phyloP scores from a whole-genome alignment of 2,329 filamentous ascomycete genomes.

The Ascochyta koolunga region DNA sequence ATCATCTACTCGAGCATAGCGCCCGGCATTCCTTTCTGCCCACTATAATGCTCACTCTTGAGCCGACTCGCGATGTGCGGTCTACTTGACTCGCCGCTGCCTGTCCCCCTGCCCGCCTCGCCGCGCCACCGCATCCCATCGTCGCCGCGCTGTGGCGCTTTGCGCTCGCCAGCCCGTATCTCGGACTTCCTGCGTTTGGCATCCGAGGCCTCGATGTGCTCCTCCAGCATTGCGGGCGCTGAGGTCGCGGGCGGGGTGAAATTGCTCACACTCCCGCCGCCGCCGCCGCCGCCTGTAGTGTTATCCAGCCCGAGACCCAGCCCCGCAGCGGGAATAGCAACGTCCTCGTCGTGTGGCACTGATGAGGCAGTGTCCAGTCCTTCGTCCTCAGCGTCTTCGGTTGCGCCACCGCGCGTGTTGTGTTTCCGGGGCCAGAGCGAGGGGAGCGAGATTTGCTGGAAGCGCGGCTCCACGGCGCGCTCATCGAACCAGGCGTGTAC shows the following conservation, averaged over 20 bases:
- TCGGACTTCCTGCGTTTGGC: slow-evolving; percentile 47
- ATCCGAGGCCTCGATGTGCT: slow-evolving; percentile 40
- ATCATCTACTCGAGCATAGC: slow-evolving; percentile 31
- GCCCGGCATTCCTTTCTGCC: slow-evolving; percentile 39
- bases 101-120: slow-evolving; percentile 3
- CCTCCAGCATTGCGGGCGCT: slow-evolving; percentile 3
- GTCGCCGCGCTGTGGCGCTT: background rate
- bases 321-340: slow-evolving; percentile 6
- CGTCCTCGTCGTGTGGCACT: slow-evolving; percentile 10
- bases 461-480: slow-evolving; percentile 81
- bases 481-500: slow-evolving; percentile 90
- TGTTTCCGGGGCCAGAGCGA: slow-evolving; percentile 84
- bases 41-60: slow-evolving; percentile 28
- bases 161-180: slow-evolving; percentile 38
- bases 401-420: slow-evolving; percentile 76
- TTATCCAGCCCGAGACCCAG: background rate
- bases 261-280: no score
- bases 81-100: slow-evolving; percentile 10
- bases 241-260: background rate
- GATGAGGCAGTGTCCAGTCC: slow-evolving; percentile 9
- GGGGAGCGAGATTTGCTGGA: slow-evolving; percentile 84
- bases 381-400: slow-evolving; percentile 46
- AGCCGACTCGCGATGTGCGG: slow-evolving; percentile 17
- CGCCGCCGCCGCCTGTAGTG: no score
- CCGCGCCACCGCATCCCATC: slow-evolving; percentile 40